Evolutionary conservation across 768 basidiomycete species (phyloP), one percentile per base, ranked within the genome.

Genomic region (Lactifluus hygrophoroides): DNA sequence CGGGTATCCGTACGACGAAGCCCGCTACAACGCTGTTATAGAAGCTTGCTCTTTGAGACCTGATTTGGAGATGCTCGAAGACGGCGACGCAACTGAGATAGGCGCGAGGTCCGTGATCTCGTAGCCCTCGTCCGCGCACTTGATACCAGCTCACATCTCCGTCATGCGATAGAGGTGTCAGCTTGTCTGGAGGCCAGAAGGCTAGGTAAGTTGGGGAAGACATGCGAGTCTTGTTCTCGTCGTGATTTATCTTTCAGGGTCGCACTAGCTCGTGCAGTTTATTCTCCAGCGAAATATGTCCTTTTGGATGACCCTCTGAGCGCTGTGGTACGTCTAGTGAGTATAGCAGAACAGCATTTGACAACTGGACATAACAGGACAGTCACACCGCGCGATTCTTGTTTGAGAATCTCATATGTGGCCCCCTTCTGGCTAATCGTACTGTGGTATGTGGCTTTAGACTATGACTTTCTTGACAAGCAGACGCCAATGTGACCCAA

Each of bases 21-120:
- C 84, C 61, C 75, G 90, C 49, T 94, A 94, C 63, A 72, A 85
- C 10, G 76, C 74, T 0, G 90, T 92, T 27, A 69, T 94, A n/a
- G 85, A 91, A 51, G 86, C 83, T 14, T 97, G 94, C 66, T 93
- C 92, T 1, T 70, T 98, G 52, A 73, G 69, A 28, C 82, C 87
- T 0, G 95, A 98, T 74, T 70, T 98, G 56, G 81, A 86, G 5
- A 79, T 93, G 11, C 70, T 97, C 1, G 90, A 94, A 56, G 85
- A 94, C 65, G 95, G 95, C 0, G 93, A 91, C 66, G 74, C 71
- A 54, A 93, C 90, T 1, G 87, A 91, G 71, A 89, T 94, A 63
- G 91, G 91, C 14, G 84, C 83, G 14, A 75, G 83, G 76, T 80
- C 49, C 13, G 75, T 66, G 23, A 25, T 44, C 25, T 13, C 27